Evolutionary conservation across 2,329 filamentous ascomycete species (phyloP).

Genomic region (Cercospora sp.): DNA sequence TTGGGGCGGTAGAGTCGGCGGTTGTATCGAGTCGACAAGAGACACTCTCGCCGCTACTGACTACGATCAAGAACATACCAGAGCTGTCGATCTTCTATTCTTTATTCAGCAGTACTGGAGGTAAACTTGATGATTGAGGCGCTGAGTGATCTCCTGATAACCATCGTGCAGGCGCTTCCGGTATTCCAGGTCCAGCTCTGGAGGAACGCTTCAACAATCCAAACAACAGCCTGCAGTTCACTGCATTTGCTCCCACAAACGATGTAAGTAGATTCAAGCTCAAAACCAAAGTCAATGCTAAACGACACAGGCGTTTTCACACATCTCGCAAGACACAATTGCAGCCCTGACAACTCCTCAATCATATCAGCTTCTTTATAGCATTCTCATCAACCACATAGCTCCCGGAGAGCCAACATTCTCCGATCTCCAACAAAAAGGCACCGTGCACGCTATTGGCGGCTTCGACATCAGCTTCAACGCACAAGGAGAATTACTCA

Average conservation of each 20-base stretch:
- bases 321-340: constrained; percentile 10
- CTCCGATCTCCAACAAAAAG: background rate
- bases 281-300: background rate
- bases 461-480: constrained; percentile 18
- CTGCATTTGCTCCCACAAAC: constrained; percentile 23
- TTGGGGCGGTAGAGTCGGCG: background rate
- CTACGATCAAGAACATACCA: constrained; percentile 14
- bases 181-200: constrained; percentile 18
- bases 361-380: constrained; percentile 18
- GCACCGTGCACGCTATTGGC: constrained; percentile 1
- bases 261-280: constrained; percentile 4
- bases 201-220: constrained; percentile 26
- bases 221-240: constrained; percentile 12
- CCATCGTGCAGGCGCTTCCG: constrained; percentile 6
- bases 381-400: constrained; percentile 21
- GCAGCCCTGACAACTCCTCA: constrained; percentile 8
- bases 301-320: constrained; percentile 12
- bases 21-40: background rate
- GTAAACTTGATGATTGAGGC: background rate
- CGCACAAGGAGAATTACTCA: constrained; percentile 10
- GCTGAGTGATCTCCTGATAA: background rate
- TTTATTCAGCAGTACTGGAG: constrained; percentile 17
- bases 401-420: constrained; percentile 9
- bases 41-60: constrained; percentile 9
- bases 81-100: constrained; percentile 19